These are phyloP conservation scores for Fusarium piperis DNA, from an alignment of 2,329 filamentous ascomycete species.

Conservation along the genomic window DNA sequence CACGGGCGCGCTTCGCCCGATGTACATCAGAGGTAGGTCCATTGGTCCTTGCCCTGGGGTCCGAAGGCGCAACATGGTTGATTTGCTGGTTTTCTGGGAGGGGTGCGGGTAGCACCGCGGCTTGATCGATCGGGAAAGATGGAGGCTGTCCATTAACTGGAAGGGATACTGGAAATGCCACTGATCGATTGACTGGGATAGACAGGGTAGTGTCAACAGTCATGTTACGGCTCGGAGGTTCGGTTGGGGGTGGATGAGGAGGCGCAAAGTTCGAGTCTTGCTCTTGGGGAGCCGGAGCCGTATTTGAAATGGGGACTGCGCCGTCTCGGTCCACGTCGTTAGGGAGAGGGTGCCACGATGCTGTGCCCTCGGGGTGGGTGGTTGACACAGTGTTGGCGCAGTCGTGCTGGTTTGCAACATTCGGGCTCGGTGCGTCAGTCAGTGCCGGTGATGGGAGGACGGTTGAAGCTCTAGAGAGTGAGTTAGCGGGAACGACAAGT, in stretches of 20 bases:
- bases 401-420: conserved; percentile 46
- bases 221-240: not conserved
- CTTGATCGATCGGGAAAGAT: not conserved
- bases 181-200: not conserved
- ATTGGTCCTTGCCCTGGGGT: not conserved
- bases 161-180: not conserved
- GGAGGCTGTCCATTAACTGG: not conserved
- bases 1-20: conserved; percentile 26
- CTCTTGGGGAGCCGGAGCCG: not conserved
- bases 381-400: conserved; percentile 44
- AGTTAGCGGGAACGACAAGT: conserved; percentile 24
- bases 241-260: not conserved
- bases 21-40: not conserved
- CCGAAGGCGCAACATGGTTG: not conserved
- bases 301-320: conserved; percentile 12
- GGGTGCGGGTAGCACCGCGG: not conserved
- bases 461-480: conserved; percentile 36
- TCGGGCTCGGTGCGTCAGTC: conserved; percentile 68
- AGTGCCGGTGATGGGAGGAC: conserved; percentile 70
- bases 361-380: conserved; percentile 14
- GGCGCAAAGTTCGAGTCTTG: not conserved
- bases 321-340: conserved; percentile 15
- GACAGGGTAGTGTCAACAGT: not conserved
- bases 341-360: conserved; percentile 7
- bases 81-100: not conserved